Conservation (phyloP, 2,329 filamentous ascomycete genomes). For the Diaporthe vaccinii region DNA sequence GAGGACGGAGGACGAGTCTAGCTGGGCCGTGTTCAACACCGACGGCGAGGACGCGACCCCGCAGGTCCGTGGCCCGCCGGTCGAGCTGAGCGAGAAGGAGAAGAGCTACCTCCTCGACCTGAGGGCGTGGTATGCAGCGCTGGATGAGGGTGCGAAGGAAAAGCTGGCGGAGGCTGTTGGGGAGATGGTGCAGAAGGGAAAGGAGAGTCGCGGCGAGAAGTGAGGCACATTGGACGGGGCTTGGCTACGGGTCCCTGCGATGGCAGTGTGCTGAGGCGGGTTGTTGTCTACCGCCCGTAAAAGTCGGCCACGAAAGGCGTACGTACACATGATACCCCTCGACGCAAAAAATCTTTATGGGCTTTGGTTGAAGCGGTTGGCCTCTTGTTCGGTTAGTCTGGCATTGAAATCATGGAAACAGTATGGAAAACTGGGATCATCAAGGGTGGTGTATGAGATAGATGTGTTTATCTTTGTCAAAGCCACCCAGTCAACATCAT, state of each 20-base stretch:
- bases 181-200: slow-evolving; percentile 33
- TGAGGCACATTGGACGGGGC: not conserved
- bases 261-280: not conserved
- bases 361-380: not conserved
- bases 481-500: not conserved
- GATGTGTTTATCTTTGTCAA: not conserved
- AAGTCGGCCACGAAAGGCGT: slow-evolving; percentile 1
- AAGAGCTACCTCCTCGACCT: slow-evolving; percentile 62
- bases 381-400: not conserved
- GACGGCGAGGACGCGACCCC: slow-evolving; percentile 55
- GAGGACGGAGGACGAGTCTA: slow-evolving; percentile 64
- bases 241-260: not conserved
- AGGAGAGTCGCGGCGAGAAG: slow-evolving; percentile 34
- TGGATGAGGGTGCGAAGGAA: slow-evolving; percentile 61
- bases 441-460: not conserved
- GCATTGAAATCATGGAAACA: not conserved
- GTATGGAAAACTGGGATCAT: not conserved
- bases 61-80: slow-evolving; percentile 71
- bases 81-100: slow-evolving; percentile 68
- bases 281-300: not conserved
- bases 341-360: not conserved
- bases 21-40: slow-evolving; percentile 73
- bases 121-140: slow-evolving; percentile 61
- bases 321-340: slow-evolving; percentile 27
- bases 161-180: slow-evolving; percentile 62